Conservation (phyloP, 177 flowering plant species). For the Vitis hybrid region DNA sequence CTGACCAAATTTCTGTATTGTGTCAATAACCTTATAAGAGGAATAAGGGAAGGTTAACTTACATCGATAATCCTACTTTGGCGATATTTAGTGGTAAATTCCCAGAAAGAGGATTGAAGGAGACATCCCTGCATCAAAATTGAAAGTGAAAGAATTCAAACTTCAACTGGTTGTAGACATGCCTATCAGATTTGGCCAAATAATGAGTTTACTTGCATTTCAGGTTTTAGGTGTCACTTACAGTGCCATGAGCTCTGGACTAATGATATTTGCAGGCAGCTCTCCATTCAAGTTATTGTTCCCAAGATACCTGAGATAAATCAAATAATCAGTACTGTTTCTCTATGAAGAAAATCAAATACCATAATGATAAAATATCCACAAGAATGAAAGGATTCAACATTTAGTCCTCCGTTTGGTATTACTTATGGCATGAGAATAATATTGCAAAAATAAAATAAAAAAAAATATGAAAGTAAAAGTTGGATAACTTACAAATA, state of each 20-base stretch:
- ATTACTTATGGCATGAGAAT: too few relatives aligned
- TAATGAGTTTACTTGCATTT: neutral
- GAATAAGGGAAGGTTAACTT: slow-evolving; percentile 10
- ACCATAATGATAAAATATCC: too few relatives aligned
- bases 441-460: neutral
- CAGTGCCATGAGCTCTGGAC: slow-evolving; percentile 39
- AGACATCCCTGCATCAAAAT: slow-evolving; percentile 41
- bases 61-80: slow-evolving; percentile 36
- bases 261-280: slow-evolving; percentile 32
- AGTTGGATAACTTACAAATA: slow-evolving; percentile 34
- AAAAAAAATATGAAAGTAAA: neutral
- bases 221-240: slow-evolving; percentile 20
- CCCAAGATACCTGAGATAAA: slow-evolving; percentile 49
- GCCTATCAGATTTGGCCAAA: neutral
- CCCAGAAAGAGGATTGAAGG: slow-evolving; percentile 48
- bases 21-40: neutral
- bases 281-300: slow-evolving; percentile 44
- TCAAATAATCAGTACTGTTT: neutral
- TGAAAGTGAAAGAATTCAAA: neutral
- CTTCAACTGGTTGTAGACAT: neutral
- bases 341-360: neutral
- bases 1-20: too few relatives aligned
- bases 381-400: too few relatives aligned
- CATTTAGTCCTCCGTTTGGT: too few relatives aligned
- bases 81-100: slow-evolving; percentile 29